phyloP scores from a whole-genome alignment of 331 rosid genomes.

The Cydonia oblonga region DNA sequence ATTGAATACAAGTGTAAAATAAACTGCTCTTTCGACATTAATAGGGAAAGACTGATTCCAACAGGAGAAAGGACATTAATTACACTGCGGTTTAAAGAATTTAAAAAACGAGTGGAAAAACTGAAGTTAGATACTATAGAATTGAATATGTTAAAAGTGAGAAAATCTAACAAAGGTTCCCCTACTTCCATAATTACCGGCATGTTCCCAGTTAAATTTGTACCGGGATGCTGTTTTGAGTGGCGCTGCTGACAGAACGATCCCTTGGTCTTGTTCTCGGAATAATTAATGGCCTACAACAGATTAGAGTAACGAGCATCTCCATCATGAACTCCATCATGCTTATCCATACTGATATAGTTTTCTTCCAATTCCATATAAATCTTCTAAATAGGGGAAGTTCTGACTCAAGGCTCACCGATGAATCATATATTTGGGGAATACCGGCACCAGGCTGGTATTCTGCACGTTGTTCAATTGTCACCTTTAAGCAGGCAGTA shows the following conservation, averaged over 20 bases:
- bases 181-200: constrained; percentile 7
- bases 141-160: constrained; percentile 8
- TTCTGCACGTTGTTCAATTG: constrained; percentile 67
- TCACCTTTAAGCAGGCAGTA: constrained; percentile 62
- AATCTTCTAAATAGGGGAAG: constrained; percentile 52
- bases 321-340: constrained; percentile 38
- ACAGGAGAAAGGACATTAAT: neutral
- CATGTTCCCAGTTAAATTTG: constrained; percentile 9
- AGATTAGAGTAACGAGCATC: constrained; percentile 40
- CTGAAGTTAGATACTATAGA: neutral
- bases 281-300: constrained; percentile 50
- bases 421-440: constrained; percentile 74
- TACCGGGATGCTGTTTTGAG: neutral
- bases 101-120: neutral
- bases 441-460: constrained; percentile 67
- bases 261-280: constrained; percentile 45
- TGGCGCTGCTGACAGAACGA: constrained; percentile 16
- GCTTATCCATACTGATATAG: constrained; percentile 54
- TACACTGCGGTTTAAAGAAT: neutral
- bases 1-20: neutral
- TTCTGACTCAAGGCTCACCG: constrained; percentile 39
- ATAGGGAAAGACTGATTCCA: neutral
- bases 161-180: constrained; percentile 2
- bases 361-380: constrained; percentile 72
- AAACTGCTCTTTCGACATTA: neutral